Evolutionary conservation across 2,329 filamentous ascomycete species (phyloP).

Genomic region (Lachnellula cervina): DNA sequence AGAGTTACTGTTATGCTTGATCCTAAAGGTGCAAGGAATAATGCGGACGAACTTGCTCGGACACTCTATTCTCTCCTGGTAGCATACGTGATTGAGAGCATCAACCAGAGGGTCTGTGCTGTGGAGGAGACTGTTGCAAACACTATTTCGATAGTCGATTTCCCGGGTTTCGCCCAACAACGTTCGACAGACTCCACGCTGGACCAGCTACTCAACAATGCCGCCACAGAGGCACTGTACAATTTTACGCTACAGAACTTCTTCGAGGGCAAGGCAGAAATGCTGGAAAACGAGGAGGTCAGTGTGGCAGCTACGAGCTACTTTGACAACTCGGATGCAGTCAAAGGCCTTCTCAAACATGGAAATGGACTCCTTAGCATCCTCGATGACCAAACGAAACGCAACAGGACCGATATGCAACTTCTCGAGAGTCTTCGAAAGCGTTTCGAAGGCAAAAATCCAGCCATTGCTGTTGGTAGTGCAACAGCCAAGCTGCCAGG

Average conservation of each 20-base stretch:
- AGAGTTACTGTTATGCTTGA: constrained; percentile 99
- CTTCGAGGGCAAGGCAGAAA: constrained; percentile 89
- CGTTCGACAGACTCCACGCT: constrained; percentile 78
- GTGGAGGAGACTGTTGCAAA: constrained; percentile 85
- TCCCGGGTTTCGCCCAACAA: constrained; percentile 88
- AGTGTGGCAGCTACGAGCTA: constrained; percentile 87
- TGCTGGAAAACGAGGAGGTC: constrained; percentile 92
- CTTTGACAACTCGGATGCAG: constrained; percentile 94
- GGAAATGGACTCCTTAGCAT: constrained; percentile 93
- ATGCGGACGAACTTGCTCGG: constrained; percentile 88
- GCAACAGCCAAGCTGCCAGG: constrained; percentile 74
- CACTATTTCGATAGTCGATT: constrained; percentile 92
- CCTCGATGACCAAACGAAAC: constrained; percentile 89
- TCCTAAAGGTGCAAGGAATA: constrained; percentile 79
- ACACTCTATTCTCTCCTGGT: constrained; percentile 92
- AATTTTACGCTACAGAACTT: constrained; percentile 93
- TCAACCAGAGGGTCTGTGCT: constrained; percentile 86
- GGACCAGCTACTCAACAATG: constrained; percentile 92
- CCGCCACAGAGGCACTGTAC: constrained; percentile 86
- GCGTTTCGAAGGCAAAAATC: constrained; percentile 91
- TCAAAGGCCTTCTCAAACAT: constrained; percentile 84
- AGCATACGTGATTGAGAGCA: constrained; percentile 85
- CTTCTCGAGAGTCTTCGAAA: constrained; percentile 86
- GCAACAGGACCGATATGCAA: constrained; percentile 83
- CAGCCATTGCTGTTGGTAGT: constrained; percentile 75